A percentile compares a stretch with the other conserved stretches of the same genome.
These are phyloP conservation scores for Thielaviopsis punctulata DNA, from an alignment of 2,329 filamentous ascomycete species.

Conservation along the genomic window DNA sequence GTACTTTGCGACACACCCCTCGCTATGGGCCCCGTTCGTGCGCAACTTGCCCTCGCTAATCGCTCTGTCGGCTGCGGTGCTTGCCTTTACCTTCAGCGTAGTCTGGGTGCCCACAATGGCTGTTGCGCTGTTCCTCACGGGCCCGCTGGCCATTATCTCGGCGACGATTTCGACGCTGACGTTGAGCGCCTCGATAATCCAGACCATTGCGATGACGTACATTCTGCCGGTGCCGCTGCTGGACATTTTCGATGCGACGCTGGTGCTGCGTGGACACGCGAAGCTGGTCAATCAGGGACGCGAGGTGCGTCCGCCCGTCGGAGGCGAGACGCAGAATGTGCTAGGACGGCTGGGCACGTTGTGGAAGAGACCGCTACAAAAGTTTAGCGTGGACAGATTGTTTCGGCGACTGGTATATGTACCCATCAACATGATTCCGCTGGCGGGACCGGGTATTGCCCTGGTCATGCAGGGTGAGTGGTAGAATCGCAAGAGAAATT, in stretches of 20 bases:
- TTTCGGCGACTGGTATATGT: conserved; percentile 71
- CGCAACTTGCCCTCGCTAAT: conserved; percentile 43
- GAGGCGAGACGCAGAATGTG: conserved; percentile 25
- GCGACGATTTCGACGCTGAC: conserved; percentile 51
- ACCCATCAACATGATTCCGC: conserved; percentile 81
- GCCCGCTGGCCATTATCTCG: conserved; percentile 59
- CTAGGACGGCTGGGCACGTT: conserved; percentile 40
- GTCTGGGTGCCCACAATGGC: conserved; percentile 76
- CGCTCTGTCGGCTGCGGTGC: conserved; percentile 53
- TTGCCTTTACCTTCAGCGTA: conserved; percentile 69
- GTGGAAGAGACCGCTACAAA: conserved; percentile 38
- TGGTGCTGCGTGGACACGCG: conserved; percentile 33
- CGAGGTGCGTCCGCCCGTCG: conserved; percentile 43
- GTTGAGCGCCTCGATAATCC: conserved; percentile 42
- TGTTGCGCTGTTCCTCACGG: conserved; percentile 67
- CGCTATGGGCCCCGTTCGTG: conserved; percentile 41
- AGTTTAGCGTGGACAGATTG: conserved; percentile 43
- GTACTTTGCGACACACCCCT: conserved; percentile 38
- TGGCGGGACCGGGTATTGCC: conserved; percentile 45
- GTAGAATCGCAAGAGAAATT: conserved; percentile 2
- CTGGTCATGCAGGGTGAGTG: conserved; percentile 51
- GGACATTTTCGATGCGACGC: conserved; percentile 72
- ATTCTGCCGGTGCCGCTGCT: conserved; percentile 67
- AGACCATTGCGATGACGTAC: conserved; percentile 46
- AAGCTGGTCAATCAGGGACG: conserved; percentile 57